A percentile compares a stretch with the other conserved stretches of the same genome.
phyloP scores from a whole-genome alignment of 2,329 filamentous ascomycete genomes.

The Epichloe glyceriae region DNA sequence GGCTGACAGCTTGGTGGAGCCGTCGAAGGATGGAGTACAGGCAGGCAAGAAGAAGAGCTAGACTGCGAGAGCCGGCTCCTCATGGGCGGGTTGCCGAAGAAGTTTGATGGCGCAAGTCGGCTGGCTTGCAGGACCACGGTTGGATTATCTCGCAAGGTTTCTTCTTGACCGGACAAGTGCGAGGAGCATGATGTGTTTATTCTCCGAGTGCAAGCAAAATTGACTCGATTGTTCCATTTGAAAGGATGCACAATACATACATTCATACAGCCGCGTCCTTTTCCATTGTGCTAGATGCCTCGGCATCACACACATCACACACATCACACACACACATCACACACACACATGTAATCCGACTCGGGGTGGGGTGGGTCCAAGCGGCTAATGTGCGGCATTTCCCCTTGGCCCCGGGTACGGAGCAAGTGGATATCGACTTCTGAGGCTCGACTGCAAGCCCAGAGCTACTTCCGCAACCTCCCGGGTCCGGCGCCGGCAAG shows the following conservation, averaged over 20 bases:
- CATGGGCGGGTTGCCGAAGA: background rate
- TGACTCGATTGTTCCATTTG: background rate
- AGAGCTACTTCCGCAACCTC: constrained; percentile 2
- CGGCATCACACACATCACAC: too few relatives aligned
- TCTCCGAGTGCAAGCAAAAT: constrained; percentile 2
- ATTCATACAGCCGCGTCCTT: background rate
- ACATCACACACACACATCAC: too few relatives aligned
- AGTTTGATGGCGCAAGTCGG: background rate
- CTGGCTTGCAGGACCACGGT: background rate
- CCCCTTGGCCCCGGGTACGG: background rate
- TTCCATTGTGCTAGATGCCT: background rate
- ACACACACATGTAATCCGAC: too few relatives aligned
- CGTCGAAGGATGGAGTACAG: constrained; percentile 19
- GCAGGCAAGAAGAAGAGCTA: constrained; percentile 26
- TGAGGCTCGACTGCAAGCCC: background rate
- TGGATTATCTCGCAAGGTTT: background rate
- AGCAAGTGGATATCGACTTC: background rate
- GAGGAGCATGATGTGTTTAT: background rate
- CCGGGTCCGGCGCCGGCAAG: constrained; percentile 4
- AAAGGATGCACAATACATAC: background rate
- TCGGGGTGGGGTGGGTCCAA: background rate
- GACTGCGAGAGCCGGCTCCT: background rate
- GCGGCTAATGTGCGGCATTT: constrained; percentile 3
- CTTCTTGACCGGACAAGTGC: background rate
- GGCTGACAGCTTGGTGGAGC: constrained; percentile 39